These are phyloP conservation scores for Xylaria intraflava DNA, from an alignment of 495 filamentous ascomycete species.

Conservation along the genomic window DNA sequence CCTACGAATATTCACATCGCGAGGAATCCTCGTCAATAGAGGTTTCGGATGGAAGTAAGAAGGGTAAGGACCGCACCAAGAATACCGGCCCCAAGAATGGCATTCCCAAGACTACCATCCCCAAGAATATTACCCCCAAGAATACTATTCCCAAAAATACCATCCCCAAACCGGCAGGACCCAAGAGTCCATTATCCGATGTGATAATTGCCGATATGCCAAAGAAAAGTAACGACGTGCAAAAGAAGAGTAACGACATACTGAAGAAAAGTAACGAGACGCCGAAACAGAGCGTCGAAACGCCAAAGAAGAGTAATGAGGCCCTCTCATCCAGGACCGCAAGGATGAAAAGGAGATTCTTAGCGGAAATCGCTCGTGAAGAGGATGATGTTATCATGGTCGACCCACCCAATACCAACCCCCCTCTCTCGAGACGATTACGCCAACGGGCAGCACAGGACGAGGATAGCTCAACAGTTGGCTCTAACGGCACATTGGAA, in stretches of 20 bases:
- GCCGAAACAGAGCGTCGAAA: too few relatives aligned
- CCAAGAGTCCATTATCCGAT: too few relatives aligned
- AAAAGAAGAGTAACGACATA: background rate
- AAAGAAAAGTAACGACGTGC: slow-evolving; percentile 2
- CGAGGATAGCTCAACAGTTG: background rate
- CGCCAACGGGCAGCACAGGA: background rate
- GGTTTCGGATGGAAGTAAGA: slow-evolving; percentile 9
- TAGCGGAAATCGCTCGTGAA: slow-evolving; percentile 14
- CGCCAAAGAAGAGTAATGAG: slow-evolving; percentile 1
- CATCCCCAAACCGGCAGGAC: too few relatives aligned
- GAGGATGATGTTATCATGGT: slow-evolving; percentile 8
- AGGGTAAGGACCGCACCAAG: slow-evolving; percentile 10
- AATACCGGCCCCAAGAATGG: too few relatives aligned
- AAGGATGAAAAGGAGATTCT: background rate
- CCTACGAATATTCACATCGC: slow-evolving; percentile 11
- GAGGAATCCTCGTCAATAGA: slow-evolving; percentile 20
- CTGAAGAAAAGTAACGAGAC: background rate
- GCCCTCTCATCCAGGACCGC: background rate
- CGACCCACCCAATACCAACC: slow-evolving; percentile 6
- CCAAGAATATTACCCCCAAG: too few relatives aligned
- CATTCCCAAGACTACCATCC: too few relatives aligned
- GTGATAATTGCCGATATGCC: background rate
- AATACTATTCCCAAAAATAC: too few relatives aligned
- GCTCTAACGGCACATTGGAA: background rate
- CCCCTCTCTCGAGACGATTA: background rate